Evolutionary conservation across 371 early-diverging fungal species (phyloP).

Genomic region (Rhizomucor miehei): DNA sequence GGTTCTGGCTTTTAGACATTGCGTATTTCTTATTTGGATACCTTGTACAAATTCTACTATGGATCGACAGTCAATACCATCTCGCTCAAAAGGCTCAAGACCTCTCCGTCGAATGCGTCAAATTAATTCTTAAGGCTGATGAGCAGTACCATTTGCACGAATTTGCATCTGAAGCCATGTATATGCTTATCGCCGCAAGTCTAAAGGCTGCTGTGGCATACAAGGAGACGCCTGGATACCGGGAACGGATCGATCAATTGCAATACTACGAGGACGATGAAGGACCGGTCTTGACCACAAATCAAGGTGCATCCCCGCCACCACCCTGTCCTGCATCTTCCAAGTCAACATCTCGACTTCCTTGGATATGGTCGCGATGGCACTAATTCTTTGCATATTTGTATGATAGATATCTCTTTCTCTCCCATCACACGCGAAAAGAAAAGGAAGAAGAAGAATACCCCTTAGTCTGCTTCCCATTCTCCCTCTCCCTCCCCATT

Average conservation of each 20-base stretch:
- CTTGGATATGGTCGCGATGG: constrained; percentile 5
- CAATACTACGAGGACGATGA: not conserved
- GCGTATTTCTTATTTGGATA: constrained; percentile 38
- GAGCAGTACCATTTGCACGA: constrained; percentile 63
- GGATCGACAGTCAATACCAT: constrained; percentile 51
- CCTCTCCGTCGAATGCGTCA: constrained; percentile 46
- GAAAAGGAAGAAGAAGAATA: too few species aligned
- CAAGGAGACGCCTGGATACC: constrained; percentile 49
- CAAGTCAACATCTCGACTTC: not conserved
- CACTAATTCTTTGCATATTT: not conserved
- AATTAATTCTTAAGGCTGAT: constrained; percentile 50
- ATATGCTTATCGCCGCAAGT: constrained; percentile 49
- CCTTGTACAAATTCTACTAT: constrained; percentile 40
- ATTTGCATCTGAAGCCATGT: constrained; percentile 52
- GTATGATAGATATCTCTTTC: too few species aligned
- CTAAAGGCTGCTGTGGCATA: constrained; percentile 64
- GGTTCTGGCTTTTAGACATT: constrained; percentile 13
- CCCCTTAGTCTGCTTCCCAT: too few species aligned
- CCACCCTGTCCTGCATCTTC: not conserved
- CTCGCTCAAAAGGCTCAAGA: constrained; percentile 52
- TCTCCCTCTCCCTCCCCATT: too few species aligned
- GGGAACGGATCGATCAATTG: constrained; percentile 9
- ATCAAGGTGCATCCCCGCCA: not conserved
- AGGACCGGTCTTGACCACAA: not conserved
- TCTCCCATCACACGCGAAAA: too few species aligned